Conservation (phyloP, 441 rosid species). For the Euphorbia schlechtendalii region DNA sequence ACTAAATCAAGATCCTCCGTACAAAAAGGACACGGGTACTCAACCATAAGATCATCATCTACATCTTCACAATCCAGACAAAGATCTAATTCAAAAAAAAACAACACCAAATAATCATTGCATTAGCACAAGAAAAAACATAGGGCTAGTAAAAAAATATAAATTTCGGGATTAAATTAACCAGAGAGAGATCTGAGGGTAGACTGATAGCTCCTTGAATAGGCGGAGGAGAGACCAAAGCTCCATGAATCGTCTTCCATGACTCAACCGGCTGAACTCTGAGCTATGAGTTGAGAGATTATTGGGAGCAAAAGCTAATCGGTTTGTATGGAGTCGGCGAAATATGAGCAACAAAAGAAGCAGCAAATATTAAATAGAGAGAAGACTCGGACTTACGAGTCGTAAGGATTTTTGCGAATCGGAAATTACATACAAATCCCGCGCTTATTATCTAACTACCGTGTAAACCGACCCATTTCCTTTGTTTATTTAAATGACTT, state of each 20-base stretch:
- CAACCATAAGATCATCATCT: slow-evolving; percentile 42
- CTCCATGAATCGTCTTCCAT: slow-evolving; percentile 56
- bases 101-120: background rate
- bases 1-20: slow-evolving; percentile 69
- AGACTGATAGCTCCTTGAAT: slow-evolving; percentile 44
- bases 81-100: slow-evolving; percentile 40
- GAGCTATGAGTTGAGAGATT: background rate
- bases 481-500: background rate
- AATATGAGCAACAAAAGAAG: background rate
- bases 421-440: slow-evolving; percentile 5
- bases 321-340: slow-evolving; percentile 1
- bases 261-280: background rate
- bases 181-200: slow-evolving; percentile 46
- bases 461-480: too few relatives aligned
- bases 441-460: background rate
- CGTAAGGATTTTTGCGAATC: background rate
- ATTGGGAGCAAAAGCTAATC: background rate
- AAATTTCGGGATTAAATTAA: slow-evolving; percentile 14
- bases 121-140: background rate
- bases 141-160: background rate
- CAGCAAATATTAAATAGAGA: background rate
- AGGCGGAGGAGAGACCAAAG: slow-evolving; percentile 32
- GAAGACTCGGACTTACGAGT: background rate
- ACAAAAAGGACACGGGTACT: slow-evolving; percentile 70
- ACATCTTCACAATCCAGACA: slow-evolving; percentile 47